A percentile compares a stretch with the other conserved stretches of the same genome.
Conservation (phyloP, 129 eudicot genomes). For the Heracleum sosnowskyi region DNA sequence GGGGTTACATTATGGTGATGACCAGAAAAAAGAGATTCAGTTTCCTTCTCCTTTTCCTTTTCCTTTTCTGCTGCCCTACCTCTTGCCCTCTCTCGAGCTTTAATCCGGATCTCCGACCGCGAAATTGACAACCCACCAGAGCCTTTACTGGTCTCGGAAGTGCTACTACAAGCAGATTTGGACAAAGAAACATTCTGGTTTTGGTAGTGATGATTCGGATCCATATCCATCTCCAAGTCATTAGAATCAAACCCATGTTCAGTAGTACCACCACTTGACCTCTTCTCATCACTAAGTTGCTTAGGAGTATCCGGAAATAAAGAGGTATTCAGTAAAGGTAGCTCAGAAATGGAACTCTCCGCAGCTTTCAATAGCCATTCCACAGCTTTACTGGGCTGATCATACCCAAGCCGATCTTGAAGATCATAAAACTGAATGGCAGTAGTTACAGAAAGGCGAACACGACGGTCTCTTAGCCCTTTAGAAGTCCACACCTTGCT, state of each 20-base stretch:
- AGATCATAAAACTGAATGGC: constrained; percentile 91
- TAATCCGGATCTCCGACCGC: constrained; percentile 58
- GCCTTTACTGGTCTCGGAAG: constrained; percentile 78
- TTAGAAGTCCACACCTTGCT: constrained; percentile 83
- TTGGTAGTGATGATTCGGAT: constrained; percentile 30
- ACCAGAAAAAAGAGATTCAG: constrained; percentile 17
- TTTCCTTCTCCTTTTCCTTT: constrained; percentile 53
- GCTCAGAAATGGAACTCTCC: constrained; percentile 58
- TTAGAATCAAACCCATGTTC: constrained; percentile 28
- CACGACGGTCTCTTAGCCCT: constrained; percentile 79
- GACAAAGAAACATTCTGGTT: constrained; percentile 18
- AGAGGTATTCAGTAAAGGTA: constrained; percentile 45
- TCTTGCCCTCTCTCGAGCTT: constrained; percentile 75
- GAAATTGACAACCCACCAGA: constrained; percentile 77
- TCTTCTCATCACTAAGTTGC: constrained; percentile 44
- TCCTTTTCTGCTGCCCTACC: constrained; percentile 61
- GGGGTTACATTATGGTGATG: constrained; percentile 29
- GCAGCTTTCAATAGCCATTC: constrained; percentile 92
- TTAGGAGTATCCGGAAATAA: constrained; percentile 42
- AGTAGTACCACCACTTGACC: constrained; percentile 18
- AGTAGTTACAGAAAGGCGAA: constrained; percentile 64
- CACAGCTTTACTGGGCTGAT: constrained; percentile 93
- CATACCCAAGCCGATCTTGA: constrained; percentile 78
- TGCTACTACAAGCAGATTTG: constrained; percentile 73
- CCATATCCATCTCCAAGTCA: constrained; percentile 34